Percentiles rank a stretch among this genome's conserved stretches.
Conservation (phyloP, 768 basidiomycete species). For the Lanmaoa rubissima region DNA sequence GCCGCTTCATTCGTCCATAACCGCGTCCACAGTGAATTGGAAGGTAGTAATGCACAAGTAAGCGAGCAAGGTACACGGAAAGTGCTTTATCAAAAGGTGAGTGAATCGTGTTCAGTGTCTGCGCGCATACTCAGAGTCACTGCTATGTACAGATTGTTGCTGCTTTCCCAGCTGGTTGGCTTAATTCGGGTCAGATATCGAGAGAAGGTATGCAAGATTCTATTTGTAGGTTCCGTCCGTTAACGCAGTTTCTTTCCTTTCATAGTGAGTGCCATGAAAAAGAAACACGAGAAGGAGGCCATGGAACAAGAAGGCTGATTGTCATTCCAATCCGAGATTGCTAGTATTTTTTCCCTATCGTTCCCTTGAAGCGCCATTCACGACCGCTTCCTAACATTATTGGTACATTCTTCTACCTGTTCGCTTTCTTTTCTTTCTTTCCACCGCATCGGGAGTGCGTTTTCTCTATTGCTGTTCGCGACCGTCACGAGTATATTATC, state of each 20-base stretch:
- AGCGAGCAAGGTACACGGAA: constrained; percentile 83
- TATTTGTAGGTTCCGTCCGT: neutral
- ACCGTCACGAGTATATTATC: constrained; percentile 15
- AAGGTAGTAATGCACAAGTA: constrained; percentile 66
- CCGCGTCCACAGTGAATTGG: constrained; percentile 43
- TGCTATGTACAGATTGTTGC: constrained; percentile 55
- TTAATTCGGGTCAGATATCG: constrained; percentile 82
- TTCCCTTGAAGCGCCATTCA: neutral
- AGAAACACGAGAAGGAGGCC: constrained; percentile 70
- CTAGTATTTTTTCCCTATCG: neutral
- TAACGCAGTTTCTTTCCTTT: neutral
- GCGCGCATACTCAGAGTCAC: neutral
- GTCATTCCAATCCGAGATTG: neutral
- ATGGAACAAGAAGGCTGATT: constrained; percentile 52
- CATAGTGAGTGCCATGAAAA: constrained; percentile 83
- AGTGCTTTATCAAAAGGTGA: constrained; percentile 73
- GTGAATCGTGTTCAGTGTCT: constrained; percentile 2
- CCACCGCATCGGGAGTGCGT: neutral
- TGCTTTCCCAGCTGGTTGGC: constrained; percentile 83
- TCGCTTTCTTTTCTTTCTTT: neutral
- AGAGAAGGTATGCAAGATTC: constrained; percentile 64
- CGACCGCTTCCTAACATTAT: constrained; percentile 21
- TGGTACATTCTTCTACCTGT: constrained; percentile 5
- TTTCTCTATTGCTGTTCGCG: neutral
- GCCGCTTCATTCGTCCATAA: neutral